Percentiles rank a stretch among this genome's conserved stretches.
Evolutionary conservation across 2,329 filamentous ascomycete species (phyloP).

Genomic region (Penicillium concentricum): DNA sequence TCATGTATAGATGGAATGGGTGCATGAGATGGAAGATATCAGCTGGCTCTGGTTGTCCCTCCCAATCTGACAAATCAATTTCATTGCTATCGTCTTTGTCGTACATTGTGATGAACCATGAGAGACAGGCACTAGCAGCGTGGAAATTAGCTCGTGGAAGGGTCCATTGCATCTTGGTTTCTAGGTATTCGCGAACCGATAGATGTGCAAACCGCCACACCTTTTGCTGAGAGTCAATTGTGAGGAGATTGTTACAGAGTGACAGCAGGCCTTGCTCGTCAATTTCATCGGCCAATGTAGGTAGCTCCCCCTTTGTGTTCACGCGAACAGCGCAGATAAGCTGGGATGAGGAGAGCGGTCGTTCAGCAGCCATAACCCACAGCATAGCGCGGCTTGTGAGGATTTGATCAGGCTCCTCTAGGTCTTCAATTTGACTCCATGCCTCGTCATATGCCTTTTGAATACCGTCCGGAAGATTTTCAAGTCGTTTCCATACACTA

Average conservation of each 20-base stretch:
- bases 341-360: not conserved
- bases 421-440: slow-evolving; percentile 6
- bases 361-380: slow-evolving; percentile 10
- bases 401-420: slow-evolving; percentile 1
- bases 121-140: slow-evolving; percentile 9
- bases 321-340: slow-evolving; percentile 12
- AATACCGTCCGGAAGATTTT: slow-evolving; percentile 10
- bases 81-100: slow-evolving; percentile 1
- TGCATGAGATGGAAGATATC: slow-evolving; percentile 1
- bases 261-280: slow-evolving; percentile 8
- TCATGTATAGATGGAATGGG: slow-evolving; percentile 11
- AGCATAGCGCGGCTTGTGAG: slow-evolving; percentile 8
- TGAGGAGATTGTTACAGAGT: slow-evolving; percentile 13
- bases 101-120: slow-evolving; percentile 8
- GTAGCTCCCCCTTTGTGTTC: not conserved
- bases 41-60: not conserved
- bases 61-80: not conserved
- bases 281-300: not conserved
- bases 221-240: slow-evolving; percentile 9
- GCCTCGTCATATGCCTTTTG: slow-evolving; percentile 13
- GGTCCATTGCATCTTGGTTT: not conserved
- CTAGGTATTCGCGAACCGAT: slow-evolving; percentile 14
- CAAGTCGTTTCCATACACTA: slow-evolving; percentile 7
- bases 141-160: not conserved
- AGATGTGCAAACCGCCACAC: slow-evolving; percentile 17